Conservation (phyloP, 2,329 filamentous ascomycete species). For the Penicillium sp. region DNA sequence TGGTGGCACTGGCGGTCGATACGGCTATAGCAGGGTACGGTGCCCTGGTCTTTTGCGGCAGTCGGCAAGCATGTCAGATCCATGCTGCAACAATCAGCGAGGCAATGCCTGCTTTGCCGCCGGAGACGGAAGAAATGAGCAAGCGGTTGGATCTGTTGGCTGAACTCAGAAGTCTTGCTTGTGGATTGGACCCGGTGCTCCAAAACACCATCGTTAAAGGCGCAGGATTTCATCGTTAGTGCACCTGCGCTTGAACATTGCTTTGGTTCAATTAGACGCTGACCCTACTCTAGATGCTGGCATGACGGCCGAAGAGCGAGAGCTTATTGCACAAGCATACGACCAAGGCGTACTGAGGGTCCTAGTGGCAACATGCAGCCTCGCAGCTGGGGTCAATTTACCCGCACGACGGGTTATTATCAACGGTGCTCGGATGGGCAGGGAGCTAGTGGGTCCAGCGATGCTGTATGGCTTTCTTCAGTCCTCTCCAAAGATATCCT, state of each 20-base stretch:
- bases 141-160: slow-evolving; percentile 59
- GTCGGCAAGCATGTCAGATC: slow-evolving; percentile 60
- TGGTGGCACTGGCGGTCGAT: slow-evolving; percentile 63
- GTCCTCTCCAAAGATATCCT: background rate
- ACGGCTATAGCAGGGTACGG: slow-evolving; percentile 64
- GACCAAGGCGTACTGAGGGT: slow-evolving; percentile 63
- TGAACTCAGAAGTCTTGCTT: slow-evolving; percentile 59
- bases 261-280: slow-evolving; percentile 5
- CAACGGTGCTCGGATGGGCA: slow-evolving; percentile 68
- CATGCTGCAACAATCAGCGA: slow-evolving; percentile 63
- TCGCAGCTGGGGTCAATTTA: slow-evolving; percentile 78
- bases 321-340: slow-evolving; percentile 64
- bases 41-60: slow-evolving; percentile 67
- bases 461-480: slow-evolving; percentile 52
- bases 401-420: slow-evolving; percentile 66
- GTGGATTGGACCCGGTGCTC: slow-evolving; percentile 60
- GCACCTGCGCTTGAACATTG: background rate
- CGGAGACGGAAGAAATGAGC: slow-evolving; percentile 48
- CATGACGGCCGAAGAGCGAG: slow-evolving; percentile 68
- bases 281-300: slow-evolving; percentile 37
- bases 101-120: slow-evolving; percentile 52
- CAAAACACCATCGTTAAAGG: slow-evolving; percentile 60
- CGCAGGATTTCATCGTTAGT: slow-evolving; percentile 67
- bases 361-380: slow-evolving; percentile 69
- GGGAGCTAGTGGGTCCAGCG: slow-evolving; percentile 68